phyloP scores from a whole-genome alignment of 805 yeast genomes.

The Cyberlindnera petersonii region DNA sequence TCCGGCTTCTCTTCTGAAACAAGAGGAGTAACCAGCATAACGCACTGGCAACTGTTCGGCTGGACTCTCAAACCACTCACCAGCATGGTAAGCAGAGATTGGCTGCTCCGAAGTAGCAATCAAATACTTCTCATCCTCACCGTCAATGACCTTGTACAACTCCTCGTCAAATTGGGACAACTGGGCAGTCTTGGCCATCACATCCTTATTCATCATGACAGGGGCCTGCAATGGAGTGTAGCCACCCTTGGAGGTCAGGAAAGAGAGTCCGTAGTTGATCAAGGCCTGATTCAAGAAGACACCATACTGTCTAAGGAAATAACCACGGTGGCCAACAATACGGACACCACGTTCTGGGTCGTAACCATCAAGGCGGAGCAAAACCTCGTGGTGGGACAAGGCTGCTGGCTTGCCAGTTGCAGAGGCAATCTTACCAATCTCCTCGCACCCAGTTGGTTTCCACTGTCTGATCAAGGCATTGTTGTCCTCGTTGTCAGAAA shows the following conservation, averaged over 20 bases:
- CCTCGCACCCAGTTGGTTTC: slow-evolving; percentile 70
- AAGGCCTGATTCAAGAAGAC: slow-evolving; percentile 97
- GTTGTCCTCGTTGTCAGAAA: slow-evolving; percentile 84
- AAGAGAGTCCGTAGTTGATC: slow-evolving; percentile 90
- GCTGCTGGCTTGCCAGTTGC: slow-evolving; percentile 73
- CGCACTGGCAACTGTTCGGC: slow-evolving; percentile 93
- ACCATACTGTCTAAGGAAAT: slow-evolving; percentile 91
- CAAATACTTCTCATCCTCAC: slow-evolving; percentile 95
- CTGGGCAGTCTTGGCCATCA: slow-evolving; percentile 99
- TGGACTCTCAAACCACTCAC: slow-evolving; percentile 98
- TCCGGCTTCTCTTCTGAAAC: slow-evolving; percentile 99
- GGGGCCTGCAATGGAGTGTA: slow-evolving; percentile 96
- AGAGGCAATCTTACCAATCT: slow-evolving; percentile 62
- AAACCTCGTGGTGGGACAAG: slow-evolving; percentile 92
- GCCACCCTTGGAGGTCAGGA: slow-evolving; percentile 72
- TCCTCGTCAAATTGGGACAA: slow-evolving; percentile 97
- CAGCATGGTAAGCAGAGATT: slow-evolving; percentile 93
- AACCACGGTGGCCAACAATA: slow-evolving; percentile 98
- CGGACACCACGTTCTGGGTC: slow-evolving; percentile 99
- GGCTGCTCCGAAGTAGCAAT: slow-evolving; percentile 99
- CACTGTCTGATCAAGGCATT: slow-evolving; percentile 84
- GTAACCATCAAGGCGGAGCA: slow-evolving; percentile 92
- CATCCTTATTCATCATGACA: slow-evolving; percentile 99
- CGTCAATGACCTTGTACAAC: slow-evolving; percentile 93
- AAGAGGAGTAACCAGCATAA: slow-evolving; percentile 96